Evolutionary conservation across 2,329 filamentous ascomycete species (phyloP), one percentile per base, ranked within the genome.

Genomic region (Alternaria ventricosa): DNA sequence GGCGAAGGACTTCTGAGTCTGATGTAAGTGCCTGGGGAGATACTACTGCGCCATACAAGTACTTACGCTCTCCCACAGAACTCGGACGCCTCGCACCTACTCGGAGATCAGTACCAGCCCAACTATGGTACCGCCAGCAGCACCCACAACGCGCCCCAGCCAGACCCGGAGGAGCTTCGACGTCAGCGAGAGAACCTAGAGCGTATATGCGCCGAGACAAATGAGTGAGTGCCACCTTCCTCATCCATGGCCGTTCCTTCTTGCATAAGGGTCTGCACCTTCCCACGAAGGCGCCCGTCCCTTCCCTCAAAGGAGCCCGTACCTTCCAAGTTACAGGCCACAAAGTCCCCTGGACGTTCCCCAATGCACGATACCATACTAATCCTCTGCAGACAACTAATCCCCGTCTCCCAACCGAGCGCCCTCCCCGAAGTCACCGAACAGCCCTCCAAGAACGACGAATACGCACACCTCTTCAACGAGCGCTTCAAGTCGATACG

Each of bases 381-480:
- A n/a, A n/a, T n/a, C n/a, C n/a, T n/a, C n/a, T n/a, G n/a, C 64
- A 85, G 83, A 73, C 83, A 84, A 67, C 77, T 85, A 75, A 85
- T 85, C 70, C 82, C 84, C 71, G 82, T 84, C 66, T 79, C 81
- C 55, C 82, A 84, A 67, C 81, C 84, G 63, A 72, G 73, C 55
- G 76, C 78, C 54, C 76, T 80, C 69, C 74, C 79, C 45, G 75
- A 81, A 36, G 75, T 81, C 55, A 68, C 69, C 36, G 75, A 79
- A 47, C 81, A 70, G 45, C 68, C 66, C 4, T 57, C 68, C 43
- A 67, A 69, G 50, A 63, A 80, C 54, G 75, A 75, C 61, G 81
- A 82, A 63, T 82, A 81, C 64, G 74, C 77, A 22, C 77, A 79
- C 55, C 78, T 82, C 28, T 82, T 82, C 72, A 79, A 76, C 67